These are phyloP conservation scores for Mortierella sp. DNA, from an alignment of 371 early-diverging fungal species.

Conservation along the genomic window DNA sequence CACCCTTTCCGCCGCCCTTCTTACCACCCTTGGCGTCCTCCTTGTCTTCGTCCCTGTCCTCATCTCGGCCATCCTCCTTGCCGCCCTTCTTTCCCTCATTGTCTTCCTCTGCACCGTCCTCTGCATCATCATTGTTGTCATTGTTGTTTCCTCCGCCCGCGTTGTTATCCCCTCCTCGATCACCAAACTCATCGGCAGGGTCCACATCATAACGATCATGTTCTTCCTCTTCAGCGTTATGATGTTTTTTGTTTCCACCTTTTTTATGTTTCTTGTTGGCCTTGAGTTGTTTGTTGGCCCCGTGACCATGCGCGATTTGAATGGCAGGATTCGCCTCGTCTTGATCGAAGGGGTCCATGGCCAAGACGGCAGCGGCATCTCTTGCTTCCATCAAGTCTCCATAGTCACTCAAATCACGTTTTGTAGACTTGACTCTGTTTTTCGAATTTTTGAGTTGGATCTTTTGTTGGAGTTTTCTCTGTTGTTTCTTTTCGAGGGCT, in stretches of 20 bases:
- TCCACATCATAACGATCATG: constrained; percentile 31
- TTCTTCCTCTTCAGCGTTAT: constrained; percentile 39
- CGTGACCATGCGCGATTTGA: constrained; percentile 8
- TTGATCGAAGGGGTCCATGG: background rate
- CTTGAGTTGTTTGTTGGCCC: background rate
- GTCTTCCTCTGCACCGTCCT: background rate
- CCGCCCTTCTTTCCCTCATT: constrained; percentile 11
- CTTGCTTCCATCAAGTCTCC: background rate
- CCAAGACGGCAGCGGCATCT: constrained; percentile 17
- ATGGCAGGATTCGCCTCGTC: constrained; percentile 3
- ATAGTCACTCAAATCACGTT: constrained; percentile 15
- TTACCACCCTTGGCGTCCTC: background rate
- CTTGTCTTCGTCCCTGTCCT: constrained; percentile 2
- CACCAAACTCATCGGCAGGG: background rate
- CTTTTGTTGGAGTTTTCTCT: constrained; percentile 2
- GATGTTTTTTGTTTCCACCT: background rate
- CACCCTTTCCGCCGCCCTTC: constrained; percentile 7
- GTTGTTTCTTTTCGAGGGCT: constrained; percentile 6
- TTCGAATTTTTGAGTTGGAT: background rate
- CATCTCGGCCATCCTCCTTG: constrained; percentile 10
- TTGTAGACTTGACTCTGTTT: constrained; percentile 5
- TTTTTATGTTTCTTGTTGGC: background rate
- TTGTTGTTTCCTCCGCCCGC: constrained; percentile 8
- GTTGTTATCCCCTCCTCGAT: background rate
- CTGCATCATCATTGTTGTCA: background rate